Conservation (phyloP, 495 filamentous ascomycete genomes). For the Parachaetomium inaequale region DNA sequence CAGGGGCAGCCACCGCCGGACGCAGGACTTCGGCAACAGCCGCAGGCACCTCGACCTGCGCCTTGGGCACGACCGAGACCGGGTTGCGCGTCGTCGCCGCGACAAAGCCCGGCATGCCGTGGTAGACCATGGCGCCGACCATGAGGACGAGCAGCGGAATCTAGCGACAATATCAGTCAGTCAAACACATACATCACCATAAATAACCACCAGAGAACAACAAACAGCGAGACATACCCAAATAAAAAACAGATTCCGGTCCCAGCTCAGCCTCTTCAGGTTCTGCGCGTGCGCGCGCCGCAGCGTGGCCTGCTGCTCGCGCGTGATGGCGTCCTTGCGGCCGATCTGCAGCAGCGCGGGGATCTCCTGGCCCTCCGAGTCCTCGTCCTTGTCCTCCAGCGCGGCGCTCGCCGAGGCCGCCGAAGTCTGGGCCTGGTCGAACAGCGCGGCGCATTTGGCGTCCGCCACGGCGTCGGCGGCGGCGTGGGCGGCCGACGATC, state of each 20-base stretch:
- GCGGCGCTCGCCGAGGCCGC: background rate
- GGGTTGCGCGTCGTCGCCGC: background rate
- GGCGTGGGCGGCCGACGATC: slow-evolving; percentile 56
- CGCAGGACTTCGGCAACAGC: background rate
- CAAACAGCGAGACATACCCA: slow-evolving; percentile 71
- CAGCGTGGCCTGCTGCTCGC: slow-evolving; percentile 70
- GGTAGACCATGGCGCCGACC: slow-evolving; percentile 26
- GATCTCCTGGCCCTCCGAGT: slow-evolving; percentile 20
- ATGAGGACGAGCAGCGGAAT: slow-evolving; percentile 28
- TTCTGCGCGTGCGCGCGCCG: slow-evolving; percentile 67
- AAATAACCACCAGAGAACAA: slow-evolving; percentile 3
- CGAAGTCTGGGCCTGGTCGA: slow-evolving; percentile 43
- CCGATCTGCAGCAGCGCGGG: slow-evolving; percentile 51
- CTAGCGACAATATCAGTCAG: slow-evolving; percentile 37
- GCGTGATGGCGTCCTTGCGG: slow-evolving; percentile 54
- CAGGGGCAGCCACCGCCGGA: background rate
- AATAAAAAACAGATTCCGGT: slow-evolving; percentile 78
- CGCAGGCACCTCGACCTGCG: background rate
- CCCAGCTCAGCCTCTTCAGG: slow-evolving; percentile 68
- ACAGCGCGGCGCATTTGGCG: slow-evolving; percentile 59
- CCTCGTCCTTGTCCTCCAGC: slow-evolving; percentile 22
- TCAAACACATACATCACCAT: slow-evolving; percentile 34
- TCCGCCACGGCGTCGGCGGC: slow-evolving; percentile 64
- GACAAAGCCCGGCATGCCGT: slow-evolving; percentile 17
- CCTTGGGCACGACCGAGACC: background rate